Evolutionary conservation across 495 filamentous ascomycete species (phyloP).

Genomic region (Glonium stellatum): DNA sequence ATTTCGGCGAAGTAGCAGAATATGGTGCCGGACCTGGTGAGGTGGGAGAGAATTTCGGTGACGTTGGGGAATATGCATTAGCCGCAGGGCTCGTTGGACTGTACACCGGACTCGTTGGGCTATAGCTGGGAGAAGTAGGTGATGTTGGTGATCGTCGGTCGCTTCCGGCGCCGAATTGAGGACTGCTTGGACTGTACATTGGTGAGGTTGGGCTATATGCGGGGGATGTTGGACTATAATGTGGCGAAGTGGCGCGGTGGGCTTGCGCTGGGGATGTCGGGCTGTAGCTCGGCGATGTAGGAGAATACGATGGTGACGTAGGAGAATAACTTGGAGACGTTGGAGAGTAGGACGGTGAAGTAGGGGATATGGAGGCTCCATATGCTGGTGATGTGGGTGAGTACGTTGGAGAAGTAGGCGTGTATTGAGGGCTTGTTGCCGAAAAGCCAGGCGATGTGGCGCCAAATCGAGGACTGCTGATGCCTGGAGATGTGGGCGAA

Average conservation of each 20-base stretch:
- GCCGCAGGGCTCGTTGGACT: constrained; percentile 43
- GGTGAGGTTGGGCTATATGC: constrained; percentile 56
- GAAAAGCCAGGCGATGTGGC: constrained; percentile 34
- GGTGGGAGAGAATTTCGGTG: constrained; percentile 58
- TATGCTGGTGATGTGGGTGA: constrained; percentile 57
- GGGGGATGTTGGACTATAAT: constrained; percentile 57
- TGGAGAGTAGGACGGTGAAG: constrained; percentile 34
- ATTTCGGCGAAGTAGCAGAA: constrained; percentile 45
- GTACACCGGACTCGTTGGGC: constrained; percentile 38
- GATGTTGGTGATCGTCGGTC: constrained; percentile 47
- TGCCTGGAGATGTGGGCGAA: constrained; percentile 55
- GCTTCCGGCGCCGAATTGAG: constrained; percentile 46
- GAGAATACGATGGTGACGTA: constrained; percentile 68
- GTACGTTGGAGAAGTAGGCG: constrained; percentile 41
- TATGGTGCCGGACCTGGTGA: constrained; percentile 55
- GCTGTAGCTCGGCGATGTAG: constrained; percentile 56
- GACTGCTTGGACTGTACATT: constrained; percentile 68
- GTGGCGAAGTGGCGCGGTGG: constrained; percentile 45
- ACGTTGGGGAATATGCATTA: constrained; percentile 48
- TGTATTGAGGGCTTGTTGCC: constrained; percentile 39
- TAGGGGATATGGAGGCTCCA: constrained; percentile 38
- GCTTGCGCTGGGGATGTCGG: constrained; percentile 50
- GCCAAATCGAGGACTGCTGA: constrained; percentile 34
- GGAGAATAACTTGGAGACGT: constrained; percentile 45
- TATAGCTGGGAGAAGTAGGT: constrained; percentile 59